phyloP scores from a whole-genome alignment of 2,329 filamentous ascomycete species.

The Malbranchea cinnamomea region DNA sequence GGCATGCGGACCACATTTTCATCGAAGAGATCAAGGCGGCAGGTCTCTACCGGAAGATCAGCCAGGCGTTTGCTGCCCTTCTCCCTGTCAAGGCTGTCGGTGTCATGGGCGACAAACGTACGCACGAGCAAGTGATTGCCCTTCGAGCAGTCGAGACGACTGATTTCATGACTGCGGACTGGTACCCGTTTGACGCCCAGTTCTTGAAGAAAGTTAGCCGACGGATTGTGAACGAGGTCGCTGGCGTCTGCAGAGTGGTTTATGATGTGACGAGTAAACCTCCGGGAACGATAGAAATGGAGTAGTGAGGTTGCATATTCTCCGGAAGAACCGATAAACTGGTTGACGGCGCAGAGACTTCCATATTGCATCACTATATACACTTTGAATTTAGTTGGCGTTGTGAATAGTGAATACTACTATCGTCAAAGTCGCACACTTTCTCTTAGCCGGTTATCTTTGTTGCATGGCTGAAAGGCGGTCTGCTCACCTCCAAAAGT shows the following conservation, averaged over 20 bases:
- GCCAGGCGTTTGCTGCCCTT: slow-evolving; percentile 56
- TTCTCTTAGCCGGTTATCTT: no score
- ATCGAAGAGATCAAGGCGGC: slow-evolving; percentile 31
- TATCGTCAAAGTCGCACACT: no score
- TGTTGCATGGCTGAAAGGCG: no score
- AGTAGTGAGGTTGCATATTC: no score
- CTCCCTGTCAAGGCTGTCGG: slow-evolving; percentile 48
- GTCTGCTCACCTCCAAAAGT: no score
- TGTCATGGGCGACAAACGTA: slow-evolving; percentile 48
- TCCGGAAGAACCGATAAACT: no score
- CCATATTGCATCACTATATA: no score
- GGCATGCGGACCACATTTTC: slow-evolving; percentile 32
- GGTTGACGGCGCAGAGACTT: no score
- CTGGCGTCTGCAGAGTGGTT: slow-evolving; percentile 54
- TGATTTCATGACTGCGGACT: slow-evolving; percentile 60
- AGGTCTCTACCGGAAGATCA: slow-evolving; percentile 41
- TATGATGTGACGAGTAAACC: slow-evolving; percentile 34
- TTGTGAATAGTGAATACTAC: no score
- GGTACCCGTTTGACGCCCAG: slow-evolving; percentile 48
- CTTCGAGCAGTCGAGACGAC: slow-evolving; percentile 45
- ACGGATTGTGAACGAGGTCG: slow-evolving; percentile 60
- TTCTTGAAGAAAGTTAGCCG: slow-evolving; percentile 51
- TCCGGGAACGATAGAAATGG: slow-evolving; percentile 59
- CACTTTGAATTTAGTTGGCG: no score
- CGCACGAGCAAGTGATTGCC: slow-evolving; percentile 46